A percentile compares a stretch with the other conserved stretches of the same genome.
phyloP scores from a whole-genome alignment of 108 stramenopile species.

The Fragilariopsis cylindrus region DNA sequence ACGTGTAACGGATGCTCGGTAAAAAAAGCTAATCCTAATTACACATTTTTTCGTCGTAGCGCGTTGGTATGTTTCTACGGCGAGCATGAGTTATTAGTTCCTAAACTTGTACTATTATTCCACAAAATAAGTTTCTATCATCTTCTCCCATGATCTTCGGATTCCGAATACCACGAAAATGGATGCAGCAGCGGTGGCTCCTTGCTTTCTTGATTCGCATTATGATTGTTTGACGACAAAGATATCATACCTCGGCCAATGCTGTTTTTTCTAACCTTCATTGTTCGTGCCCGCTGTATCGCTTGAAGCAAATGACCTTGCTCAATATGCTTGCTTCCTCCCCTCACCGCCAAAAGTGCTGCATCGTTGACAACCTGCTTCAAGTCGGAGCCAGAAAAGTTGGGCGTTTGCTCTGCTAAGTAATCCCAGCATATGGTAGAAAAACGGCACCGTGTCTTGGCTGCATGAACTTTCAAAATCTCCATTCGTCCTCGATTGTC shows the following conservation, averaged over 20 bases:
- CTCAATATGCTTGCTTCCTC: slow-evolving; percentile 38
- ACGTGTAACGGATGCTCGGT: no score
- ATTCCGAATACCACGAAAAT: not conserved
- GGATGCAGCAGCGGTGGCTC: not conserved
- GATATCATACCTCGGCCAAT: not conserved
- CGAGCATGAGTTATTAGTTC: no score
- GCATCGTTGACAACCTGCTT: slow-evolving; percentile 79
- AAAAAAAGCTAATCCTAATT: no score
- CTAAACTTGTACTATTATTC: no score
- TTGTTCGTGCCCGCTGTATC: slow-evolving; percentile 24
- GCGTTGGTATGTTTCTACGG: no score
- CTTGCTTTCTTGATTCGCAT: not conserved
- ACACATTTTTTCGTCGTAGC: no score
- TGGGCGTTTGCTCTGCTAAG: slow-evolving; percentile 43
- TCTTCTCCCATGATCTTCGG: no score
- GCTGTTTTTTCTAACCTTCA: slow-evolving; percentile 3
- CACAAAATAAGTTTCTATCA: no score
- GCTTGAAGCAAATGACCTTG: slow-evolving; percentile 66
- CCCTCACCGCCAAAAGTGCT: slow-evolving; percentile 71
- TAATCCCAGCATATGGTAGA: slow-evolving; percentile 46
- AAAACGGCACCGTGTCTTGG: slow-evolving; percentile 45
- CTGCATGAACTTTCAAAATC: slow-evolving; percentile 87
- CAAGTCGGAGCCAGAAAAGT: slow-evolving; percentile 82
- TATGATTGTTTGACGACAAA: not conserved
- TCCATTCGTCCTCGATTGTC: slow-evolving; percentile 78